Evolutionary conservation across 108 stramenopile species (phyloP).

Genomic region (Stephanodiscus minutulus): DNA sequence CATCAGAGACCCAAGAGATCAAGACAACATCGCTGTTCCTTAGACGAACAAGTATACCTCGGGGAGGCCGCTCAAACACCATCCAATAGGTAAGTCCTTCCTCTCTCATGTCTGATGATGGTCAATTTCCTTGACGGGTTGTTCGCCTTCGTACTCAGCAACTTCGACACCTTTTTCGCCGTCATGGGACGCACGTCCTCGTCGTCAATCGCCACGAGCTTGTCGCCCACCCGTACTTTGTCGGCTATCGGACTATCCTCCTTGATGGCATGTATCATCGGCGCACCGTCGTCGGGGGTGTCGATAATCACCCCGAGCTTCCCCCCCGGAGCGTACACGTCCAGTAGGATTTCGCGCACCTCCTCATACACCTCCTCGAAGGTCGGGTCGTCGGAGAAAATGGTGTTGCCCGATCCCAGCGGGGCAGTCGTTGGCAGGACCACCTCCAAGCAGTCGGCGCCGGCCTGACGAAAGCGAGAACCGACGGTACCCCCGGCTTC

Average conservation of each 20-base stretch:
- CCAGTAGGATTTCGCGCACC: constrained; percentile 70
- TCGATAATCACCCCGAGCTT: constrained; percentile 92
- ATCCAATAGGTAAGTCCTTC: too few relatives aligned
- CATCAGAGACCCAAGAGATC: too few relatives aligned
- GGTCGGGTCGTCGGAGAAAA: constrained; percentile 46
- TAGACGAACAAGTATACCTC: too few relatives aligned
- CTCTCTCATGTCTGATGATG: constrained; percentile 41
- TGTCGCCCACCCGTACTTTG: constrained; percentile 82
- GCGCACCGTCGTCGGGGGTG: constrained; percentile 85
- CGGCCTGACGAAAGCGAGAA: constrained; percentile 54
- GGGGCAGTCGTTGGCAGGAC: too few relatives aligned
- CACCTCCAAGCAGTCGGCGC: not conserved
- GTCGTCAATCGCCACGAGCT: constrained; percentile 85
- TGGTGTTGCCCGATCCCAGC: constrained; percentile 28
- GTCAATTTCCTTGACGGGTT: constrained; percentile 83
- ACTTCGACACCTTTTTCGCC: constrained; percentile 85
- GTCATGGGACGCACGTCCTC: constrained; percentile 88
- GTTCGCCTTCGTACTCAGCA: constrained; percentile 81
- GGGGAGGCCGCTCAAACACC: too few relatives aligned
- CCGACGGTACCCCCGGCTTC: constrained; percentile 82
- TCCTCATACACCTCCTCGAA: constrained; percentile 50
- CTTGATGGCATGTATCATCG: constrained; percentile 88
- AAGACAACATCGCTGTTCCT: too few relatives aligned
- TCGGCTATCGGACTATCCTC: constrained; percentile 82
- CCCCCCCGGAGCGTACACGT: constrained; percentile 83